Conservation (phyloP, 2,329 filamentous ascomycete species). For the Stagonosporopsis tanaceti region DNA sequence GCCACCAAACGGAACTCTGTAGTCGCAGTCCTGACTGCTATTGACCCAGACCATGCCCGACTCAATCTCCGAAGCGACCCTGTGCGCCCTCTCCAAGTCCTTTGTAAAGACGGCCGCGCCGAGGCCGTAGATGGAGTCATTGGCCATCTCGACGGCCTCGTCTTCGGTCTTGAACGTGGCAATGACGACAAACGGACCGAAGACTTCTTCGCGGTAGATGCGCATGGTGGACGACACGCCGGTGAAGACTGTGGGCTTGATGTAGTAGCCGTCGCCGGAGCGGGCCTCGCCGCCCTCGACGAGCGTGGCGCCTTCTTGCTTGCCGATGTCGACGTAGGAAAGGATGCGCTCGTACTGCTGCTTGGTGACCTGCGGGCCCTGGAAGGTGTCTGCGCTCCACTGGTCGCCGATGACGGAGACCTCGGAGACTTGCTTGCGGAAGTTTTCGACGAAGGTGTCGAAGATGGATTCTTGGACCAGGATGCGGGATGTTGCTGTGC, state of each 20-base stretch:
- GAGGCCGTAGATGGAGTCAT: conserved; percentile 17
- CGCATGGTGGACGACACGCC: conserved; percentile 26
- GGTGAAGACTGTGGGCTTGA: conserved; percentile 48
- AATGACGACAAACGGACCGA: conserved; percentile 19
- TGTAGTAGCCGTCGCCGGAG: conserved; percentile 48
- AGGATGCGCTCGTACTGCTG: conserved; percentile 56
- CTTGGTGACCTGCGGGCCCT: conserved; percentile 57
- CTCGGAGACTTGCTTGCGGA: conserved; percentile 52
- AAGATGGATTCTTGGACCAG: conserved; percentile 50
- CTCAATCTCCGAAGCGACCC: conserved; percentile 52
- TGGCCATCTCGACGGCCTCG: conserved; percentile 17
- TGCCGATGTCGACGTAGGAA: conserved; percentile 53
- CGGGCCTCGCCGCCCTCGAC: conserved; percentile 58
- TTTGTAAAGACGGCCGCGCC: conserved; percentile 82
- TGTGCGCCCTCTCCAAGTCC: conserved; percentile 47
- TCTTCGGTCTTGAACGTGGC: conserved; percentile 17
- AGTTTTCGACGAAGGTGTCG: conserved; percentile 40
- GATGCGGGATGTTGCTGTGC: conserved; percentile 49
- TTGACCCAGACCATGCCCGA: conserved; percentile 53
- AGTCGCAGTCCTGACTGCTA: conserved; percentile 42
- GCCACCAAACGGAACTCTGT: conserved; percentile 52
- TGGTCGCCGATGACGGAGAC: conserved; percentile 39
- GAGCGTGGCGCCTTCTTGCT: conserved; percentile 58
- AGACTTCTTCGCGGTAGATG: conserved; percentile 18
- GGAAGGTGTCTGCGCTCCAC: conserved; percentile 52